Percentiles rank a stretch among this genome's conserved stretches.
phyloP scores from a whole-genome alignment of 306 rosid species.

The Neltuma alba region DNA sequence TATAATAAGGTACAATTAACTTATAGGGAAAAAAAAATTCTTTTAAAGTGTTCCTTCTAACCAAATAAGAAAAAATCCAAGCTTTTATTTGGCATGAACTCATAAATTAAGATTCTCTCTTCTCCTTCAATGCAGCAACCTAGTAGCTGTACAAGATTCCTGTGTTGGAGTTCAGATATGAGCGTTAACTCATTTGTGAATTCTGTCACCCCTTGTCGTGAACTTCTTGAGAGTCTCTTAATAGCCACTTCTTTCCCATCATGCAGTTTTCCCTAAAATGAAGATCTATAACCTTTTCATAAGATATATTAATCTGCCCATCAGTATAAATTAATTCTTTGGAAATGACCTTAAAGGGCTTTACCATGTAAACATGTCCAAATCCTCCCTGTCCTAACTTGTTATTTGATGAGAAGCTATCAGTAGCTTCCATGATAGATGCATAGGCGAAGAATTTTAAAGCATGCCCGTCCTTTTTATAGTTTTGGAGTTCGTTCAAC shows the following conservation, averaged over 20 bases:
- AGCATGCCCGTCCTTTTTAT: background rate
- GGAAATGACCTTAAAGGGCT: background rate
- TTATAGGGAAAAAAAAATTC: background rate
- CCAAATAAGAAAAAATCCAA: slow-evolving; percentile 12
- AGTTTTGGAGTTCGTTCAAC: background rate
- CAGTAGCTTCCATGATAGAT: slow-evolving; percentile 31
- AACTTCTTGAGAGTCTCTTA: background rate
- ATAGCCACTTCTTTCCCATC: slow-evolving; percentile 3
- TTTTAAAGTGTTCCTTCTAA: background rate
- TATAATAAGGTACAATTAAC: background rate
- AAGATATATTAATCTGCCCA: background rate
- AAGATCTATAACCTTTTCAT: background rate
- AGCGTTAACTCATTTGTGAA: slow-evolving; percentile 14
- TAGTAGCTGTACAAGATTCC: background rate
- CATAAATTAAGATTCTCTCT: slow-evolving; percentile 13
- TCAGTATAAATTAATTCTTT: background rate
- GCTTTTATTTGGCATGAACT: slow-evolving; percentile 15
- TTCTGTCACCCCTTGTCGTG: background rate
- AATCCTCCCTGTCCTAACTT: slow-evolving; percentile 46
- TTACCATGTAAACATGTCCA: slow-evolving; percentile 42
- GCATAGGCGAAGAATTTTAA: slow-evolving; percentile 20
- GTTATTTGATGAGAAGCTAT: slow-evolving; percentile 26
- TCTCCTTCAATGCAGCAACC: slow-evolving; percentile 6
- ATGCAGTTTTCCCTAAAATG: background rate
- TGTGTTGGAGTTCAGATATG: slow-evolving; percentile 1